Conservation (phyloP, 371 early-diverging fungal species). For the Saksenaea vasiformis region DNA sequence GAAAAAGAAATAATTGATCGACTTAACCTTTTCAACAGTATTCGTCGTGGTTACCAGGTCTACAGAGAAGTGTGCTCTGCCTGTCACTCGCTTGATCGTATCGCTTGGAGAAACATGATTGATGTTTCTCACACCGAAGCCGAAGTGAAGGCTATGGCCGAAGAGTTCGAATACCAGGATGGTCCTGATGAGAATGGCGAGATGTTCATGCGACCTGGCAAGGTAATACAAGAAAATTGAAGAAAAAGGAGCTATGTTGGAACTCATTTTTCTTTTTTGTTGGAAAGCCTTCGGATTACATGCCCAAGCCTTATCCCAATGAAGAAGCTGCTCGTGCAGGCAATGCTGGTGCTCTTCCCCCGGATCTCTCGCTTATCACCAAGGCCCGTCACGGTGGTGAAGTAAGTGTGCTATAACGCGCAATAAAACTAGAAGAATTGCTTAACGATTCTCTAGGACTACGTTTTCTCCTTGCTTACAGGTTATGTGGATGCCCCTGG, state of each 20-base stretch:
- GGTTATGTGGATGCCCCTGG: slow-evolving; percentile 97
- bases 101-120: slow-evolving; percentile 94
- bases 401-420: slow-evolving; percentile 44
- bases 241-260: background rate
- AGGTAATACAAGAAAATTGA: slow-evolving; percentile 54
- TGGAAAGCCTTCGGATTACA: slow-evolving; percentile 81
- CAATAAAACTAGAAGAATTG: background rate
- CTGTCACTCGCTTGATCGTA: slow-evolving; percentile 94
- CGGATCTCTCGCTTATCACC: slow-evolving; percentile 94
- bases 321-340: slow-evolving; percentile 97
- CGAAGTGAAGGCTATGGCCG: slow-evolving; percentile 94
- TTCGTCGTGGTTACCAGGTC: slow-evolving; percentile 98
- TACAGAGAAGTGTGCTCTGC: slow-evolving; percentile 97
- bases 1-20: background rate
- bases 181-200: slow-evolving; percentile 95
- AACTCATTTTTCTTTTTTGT: background rate
- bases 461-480: slow-evolving; percentile 92
- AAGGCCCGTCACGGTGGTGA: slow-evolving; percentile 96
- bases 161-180: slow-evolving; percentile 89
- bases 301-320: slow-evolving; percentile 94
- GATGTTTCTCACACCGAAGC: slow-evolving; percentile 90
- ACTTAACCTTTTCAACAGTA: slow-evolving; percentile 47
- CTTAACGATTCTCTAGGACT: slow-evolving; percentile 62
- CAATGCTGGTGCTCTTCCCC: slow-evolving; percentile 96
- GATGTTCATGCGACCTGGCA: slow-evolving; percentile 95